Evolutionary conservation across 2,329 filamentous ascomycete genomes (phyloP).

Genomic region (Aspergillus hiratsukae): DNA sequence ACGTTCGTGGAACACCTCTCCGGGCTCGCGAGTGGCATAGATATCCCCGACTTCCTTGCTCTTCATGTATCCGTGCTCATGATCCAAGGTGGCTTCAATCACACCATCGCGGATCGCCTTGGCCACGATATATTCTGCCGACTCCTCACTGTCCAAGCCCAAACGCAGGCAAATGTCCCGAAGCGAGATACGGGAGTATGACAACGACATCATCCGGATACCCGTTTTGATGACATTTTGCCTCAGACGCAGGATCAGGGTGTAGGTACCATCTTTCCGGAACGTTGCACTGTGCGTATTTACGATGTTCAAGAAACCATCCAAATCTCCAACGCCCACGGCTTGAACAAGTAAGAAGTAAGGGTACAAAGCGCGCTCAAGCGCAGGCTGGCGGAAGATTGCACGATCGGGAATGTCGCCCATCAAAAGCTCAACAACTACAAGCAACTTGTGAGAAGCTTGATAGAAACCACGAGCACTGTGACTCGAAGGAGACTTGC

Average conservation of each 20-base stretch:
- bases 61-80: slow-evolving; percentile 96
- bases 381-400: slow-evolving; percentile 81
- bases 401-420: slow-evolving; percentile 95
- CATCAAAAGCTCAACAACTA: slow-evolving; percentile 96
- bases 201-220: slow-evolving; percentile 97
- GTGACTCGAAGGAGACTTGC: slow-evolving; percentile 86
- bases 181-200: slow-evolving; percentile 94
- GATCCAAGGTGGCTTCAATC: slow-evolving; percentile 90
- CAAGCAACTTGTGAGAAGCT: slow-evolving; percentile 90
- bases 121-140: slow-evolving; percentile 96
- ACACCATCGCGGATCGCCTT: slow-evolving; percentile 98
- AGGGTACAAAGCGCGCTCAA: slow-evolving; percentile 83
- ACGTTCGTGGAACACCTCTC: slow-evolving; percentile 95
- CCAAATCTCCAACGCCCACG: slow-evolving; percentile 91
- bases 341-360: slow-evolving; percentile 94
- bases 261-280: slow-evolving; percentile 91
- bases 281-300: slow-evolving; percentile 77
- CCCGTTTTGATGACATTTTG: slow-evolving; percentile 99
- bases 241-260: slow-evolving; percentile 84
- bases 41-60: slow-evolving; percentile 95
- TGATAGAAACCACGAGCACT: slow-evolving; percentile 93
- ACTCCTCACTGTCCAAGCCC: slow-evolving; percentile 91
- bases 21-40: slow-evolving; percentile 91
- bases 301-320: slow-evolving; percentile 86
- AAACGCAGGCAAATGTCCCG: slow-evolving; percentile 96